Evolutionary conservation across 208 protist species (phyloP).

Genomic region (Acanthamoeba triangularis): DNA sequence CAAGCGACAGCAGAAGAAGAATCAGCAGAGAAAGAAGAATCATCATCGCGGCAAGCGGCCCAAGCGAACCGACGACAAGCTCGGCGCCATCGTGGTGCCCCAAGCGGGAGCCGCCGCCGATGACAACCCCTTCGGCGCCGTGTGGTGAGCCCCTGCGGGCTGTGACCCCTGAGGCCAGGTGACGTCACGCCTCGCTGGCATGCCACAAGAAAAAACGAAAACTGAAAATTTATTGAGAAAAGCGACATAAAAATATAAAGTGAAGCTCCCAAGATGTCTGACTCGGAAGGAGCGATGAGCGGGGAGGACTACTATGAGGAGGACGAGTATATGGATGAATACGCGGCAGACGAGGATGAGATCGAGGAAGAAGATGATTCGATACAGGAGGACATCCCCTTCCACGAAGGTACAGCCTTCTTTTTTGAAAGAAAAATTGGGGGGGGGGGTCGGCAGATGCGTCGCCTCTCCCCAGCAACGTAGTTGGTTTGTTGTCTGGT

Average conservation of each 20-base stretch:
- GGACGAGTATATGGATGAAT: not conserved
- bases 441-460: no score
- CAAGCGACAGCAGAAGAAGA: not conserved
- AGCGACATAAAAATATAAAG: no score
- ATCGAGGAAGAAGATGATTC: not conserved
- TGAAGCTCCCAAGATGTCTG: not conserved
- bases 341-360: not conserved
- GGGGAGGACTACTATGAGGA: not conserved
- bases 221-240: not conserved
- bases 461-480: not conserved
- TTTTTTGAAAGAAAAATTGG: not conserved
- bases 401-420: constrained; percentile 13
- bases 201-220: not conserved
- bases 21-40: not conserved
- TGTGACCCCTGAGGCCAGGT: no score
- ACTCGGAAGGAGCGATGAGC: not conserved
- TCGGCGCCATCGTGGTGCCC: not conserved
- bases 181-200: no score
- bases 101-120: not conserved
- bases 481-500: no score
- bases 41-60: not conserved
- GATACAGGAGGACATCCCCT: not conserved
- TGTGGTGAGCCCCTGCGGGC: no score
- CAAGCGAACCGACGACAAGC: not conserved
- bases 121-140: constrained; percentile 28